Base-by-base conservation (phyloP, 108 stramenopile genomes). In the Skeletonema potamos region DNA sequence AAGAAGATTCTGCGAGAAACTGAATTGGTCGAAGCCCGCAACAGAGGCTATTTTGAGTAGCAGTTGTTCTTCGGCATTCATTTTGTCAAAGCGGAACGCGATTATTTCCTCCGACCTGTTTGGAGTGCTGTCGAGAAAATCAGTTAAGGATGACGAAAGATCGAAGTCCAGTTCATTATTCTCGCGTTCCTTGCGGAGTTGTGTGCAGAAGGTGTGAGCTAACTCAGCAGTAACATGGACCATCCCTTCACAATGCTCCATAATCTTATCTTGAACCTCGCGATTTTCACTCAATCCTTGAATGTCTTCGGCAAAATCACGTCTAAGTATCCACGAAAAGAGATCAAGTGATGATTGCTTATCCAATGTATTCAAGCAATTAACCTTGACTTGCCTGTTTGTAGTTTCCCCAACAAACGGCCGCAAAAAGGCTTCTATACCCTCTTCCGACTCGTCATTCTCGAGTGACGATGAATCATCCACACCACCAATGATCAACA, bases 41-140 rank as follows among this genome's bases (percentile, higher is more conserved):
- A 71, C 48, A 54, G 64, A 66, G 20, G 65, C 64, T 7, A 71
- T 34, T 66, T 71, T 71, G 26, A 71, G 27, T 6, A 71, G 64
- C 70, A 71, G 54, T 66, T 71, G 70, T 34, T 71, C 64, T 20
- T 71, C 70, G 9, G 64, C 64, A 18, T 18, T 66, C 64, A 71
- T 54, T 20, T 28, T 55, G 54, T 71, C 70, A 66, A 71, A 28
- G 33, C 70, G 64, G 33, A 66, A 56, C 18, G 63, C 29, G 48
- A 71, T 71, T 22, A 71, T 27, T 57, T 71, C 70, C 29, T 71
- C 65, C 20, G 65, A 28, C 20, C 64, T 64, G 66, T 13, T 64
- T 24, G 70, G 70, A 10, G 65, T 66, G 6, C 46, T 13, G 4
- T 51, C 51, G 10, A 71, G 64, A 64, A 71, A 71, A 13, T n/a